Conservation (phyloP, 139 green algal genomes). For the Chloropicon primus region DNA sequence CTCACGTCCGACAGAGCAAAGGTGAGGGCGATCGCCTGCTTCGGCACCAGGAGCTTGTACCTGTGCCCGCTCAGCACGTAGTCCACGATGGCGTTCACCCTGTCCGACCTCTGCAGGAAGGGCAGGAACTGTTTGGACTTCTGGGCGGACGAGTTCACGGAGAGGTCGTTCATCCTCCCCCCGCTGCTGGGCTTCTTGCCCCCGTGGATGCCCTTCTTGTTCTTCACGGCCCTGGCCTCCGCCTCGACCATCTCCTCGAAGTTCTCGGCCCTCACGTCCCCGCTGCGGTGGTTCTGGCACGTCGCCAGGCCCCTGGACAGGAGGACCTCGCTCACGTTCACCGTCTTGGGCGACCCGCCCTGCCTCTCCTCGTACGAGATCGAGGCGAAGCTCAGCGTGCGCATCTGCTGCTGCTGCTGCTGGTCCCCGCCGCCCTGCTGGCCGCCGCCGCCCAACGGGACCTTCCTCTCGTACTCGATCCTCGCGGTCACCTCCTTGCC, state of each 20-base stretch:
- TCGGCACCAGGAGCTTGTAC: conserved; percentile 67
- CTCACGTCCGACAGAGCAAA: conserved; percentile 78
- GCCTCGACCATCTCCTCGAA: conserved; percentile 79
- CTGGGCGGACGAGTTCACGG: conserved; percentile 2
- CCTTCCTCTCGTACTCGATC: conserved; percentile 89
- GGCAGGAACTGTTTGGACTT: conserved; percentile 80
- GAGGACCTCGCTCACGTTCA: conserved; percentile 65
- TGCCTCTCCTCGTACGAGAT: conserved; percentile 28
- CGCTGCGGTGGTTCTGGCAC: conserved; percentile 47
- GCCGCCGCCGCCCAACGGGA: conserved; percentile 18
- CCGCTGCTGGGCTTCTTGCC: conserved; percentile 50
- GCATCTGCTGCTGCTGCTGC: conserved; percentile 20
- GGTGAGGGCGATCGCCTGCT: conserved; percentile 71
- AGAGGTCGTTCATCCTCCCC: conserved; percentile 78
- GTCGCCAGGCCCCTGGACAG: conserved; percentile 68
- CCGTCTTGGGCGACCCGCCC: conserved; percentile 23
- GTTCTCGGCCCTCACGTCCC: conserved; percentile 61
- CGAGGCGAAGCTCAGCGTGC: conserved; percentile 65
- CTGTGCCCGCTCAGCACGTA: conserved; percentile 67
- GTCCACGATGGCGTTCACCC: conserved; percentile 58
- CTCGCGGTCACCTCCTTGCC: conserved; percentile 60
- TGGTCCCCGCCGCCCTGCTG: conserved; percentile 1
- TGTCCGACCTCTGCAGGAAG: conserved; percentile 76
- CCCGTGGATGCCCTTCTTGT: conserved; percentile 66
- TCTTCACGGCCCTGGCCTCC: conserved; percentile 59